Conservation (phyloP, 176 grass and related monocot genomes). For the Paspalum notatum region DNA sequence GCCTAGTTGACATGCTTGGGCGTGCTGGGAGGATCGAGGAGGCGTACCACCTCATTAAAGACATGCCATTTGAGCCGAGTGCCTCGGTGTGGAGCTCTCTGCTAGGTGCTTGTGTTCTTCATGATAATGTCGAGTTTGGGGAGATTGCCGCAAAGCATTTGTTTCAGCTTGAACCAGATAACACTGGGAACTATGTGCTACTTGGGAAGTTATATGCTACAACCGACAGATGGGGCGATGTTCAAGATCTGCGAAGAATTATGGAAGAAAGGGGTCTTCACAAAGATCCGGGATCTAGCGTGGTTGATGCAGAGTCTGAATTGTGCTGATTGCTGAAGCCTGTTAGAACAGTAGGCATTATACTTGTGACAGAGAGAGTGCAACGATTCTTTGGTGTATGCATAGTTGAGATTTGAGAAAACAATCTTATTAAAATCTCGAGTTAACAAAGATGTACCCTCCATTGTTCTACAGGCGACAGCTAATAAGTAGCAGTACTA, state of each 20-base stretch:
- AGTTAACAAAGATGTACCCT: background rate
- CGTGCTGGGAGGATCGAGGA: slow-evolving; percentile 68
- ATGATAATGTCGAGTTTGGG: slow-evolving; percentile 61
- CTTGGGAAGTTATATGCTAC: slow-evolving; percentile 66
- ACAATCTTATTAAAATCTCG: background rate
- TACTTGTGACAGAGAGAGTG: slow-evolving; percentile 7
- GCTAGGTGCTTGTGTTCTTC: slow-evolving; percentile 69
- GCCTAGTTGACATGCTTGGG: slow-evolving; percentile 64
- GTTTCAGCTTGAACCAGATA: slow-evolving; percentile 62
- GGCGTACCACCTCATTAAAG: slow-evolving; percentile 53
- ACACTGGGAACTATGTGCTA: slow-evolving; percentile 63
- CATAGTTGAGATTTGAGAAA: background rate
- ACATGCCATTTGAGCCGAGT: slow-evolving; percentile 56
- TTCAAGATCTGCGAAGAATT: slow-evolving; percentile 49
- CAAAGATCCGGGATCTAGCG: slow-evolving; percentile 62
- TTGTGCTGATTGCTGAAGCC: background rate
- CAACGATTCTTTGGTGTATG: background rate
- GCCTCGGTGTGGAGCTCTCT: slow-evolving; percentile 57
- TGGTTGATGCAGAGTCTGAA: slow-evolving; percentile 53
- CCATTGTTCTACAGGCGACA: background rate
- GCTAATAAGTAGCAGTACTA: background rate
- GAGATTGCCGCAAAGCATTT: slow-evolving; percentile 57
- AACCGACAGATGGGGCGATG: slow-evolving; percentile 58
- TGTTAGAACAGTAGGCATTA: slow-evolving; percentile 28
- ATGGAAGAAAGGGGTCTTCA: slow-evolving; percentile 44